Conservation (phyloP, 2,329 filamentous ascomycete species). For the Rhinocladiella mackenziei region DNA sequence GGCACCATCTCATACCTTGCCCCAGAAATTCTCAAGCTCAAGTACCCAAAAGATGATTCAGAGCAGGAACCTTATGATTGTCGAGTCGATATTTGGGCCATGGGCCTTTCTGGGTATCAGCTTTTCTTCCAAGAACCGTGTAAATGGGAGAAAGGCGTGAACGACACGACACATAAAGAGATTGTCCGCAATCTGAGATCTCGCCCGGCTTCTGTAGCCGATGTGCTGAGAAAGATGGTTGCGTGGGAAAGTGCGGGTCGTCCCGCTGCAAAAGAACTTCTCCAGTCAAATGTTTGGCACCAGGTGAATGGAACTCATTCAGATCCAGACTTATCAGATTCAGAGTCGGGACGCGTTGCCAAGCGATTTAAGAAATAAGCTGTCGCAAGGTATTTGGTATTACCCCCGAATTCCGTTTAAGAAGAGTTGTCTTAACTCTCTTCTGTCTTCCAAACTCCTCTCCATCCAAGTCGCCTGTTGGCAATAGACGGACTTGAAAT, state of each 20-base stretch:
- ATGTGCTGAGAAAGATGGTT: slow-evolving; percentile 7
- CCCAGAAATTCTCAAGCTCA: slow-evolving; percentile 56
- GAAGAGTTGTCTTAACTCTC: too few species aligned
- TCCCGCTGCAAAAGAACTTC: slow-evolving; percentile 4
- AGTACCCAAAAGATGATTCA: too few species aligned
- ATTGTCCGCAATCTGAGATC: slow-evolving; percentile 10
- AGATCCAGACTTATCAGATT: neutral
- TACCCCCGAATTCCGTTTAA: neutral
- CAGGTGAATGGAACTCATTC: neutral
- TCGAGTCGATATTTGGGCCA: slow-evolving; percentile 10
- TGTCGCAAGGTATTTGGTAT: neutral
- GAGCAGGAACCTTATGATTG: slow-evolving; percentile 9
- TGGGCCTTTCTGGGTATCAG: slow-evolving; percentile 13
- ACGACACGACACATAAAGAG: slow-evolving; percentile 1
- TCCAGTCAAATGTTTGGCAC: neutral
- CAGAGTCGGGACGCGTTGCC: neutral
- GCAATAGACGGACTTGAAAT: too few species aligned
- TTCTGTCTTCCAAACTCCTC: too few species aligned
- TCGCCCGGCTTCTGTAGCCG: slow-evolving; percentile 4
- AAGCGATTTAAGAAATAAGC: neutral
- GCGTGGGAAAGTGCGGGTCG: slow-evolving; percentile 4
- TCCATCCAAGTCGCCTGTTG: too few species aligned
- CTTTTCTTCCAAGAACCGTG: slow-evolving; percentile 13
- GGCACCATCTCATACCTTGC: slow-evolving; percentile 92
- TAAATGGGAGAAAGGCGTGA: slow-evolving; percentile 13